Evolutionary conservation across 345 rosid species (phyloP).

Genomic region (Erodium maritimum): DNA sequence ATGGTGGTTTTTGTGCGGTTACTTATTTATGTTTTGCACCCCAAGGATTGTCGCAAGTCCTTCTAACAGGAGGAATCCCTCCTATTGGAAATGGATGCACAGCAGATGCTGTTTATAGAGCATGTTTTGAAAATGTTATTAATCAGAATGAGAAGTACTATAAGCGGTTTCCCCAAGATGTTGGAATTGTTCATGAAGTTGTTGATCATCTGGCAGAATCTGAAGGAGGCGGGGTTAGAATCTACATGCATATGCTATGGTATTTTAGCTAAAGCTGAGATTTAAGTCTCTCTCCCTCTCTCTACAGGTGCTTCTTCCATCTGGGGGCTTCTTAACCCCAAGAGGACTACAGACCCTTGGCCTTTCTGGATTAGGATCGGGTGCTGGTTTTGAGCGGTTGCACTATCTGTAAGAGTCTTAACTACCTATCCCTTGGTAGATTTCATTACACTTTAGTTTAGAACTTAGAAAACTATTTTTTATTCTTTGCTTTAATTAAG

Average conservation of each 20-base stretch:
- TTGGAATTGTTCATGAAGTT: slow-evolving; percentile 52
- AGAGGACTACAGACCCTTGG: slow-evolving; percentile 77
- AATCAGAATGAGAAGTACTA: slow-evolving; percentile 81
- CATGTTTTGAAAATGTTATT: slow-evolving; percentile 41
- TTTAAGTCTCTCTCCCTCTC: background rate
- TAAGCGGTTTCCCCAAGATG: slow-evolving; percentile 75
- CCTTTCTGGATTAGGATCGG: slow-evolving; percentile 69
- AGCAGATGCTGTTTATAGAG: slow-evolving; percentile 58
- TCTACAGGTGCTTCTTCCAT: slow-evolving; percentile 77
- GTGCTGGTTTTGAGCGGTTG: slow-evolving; percentile 81
- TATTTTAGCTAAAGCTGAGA: slow-evolving; percentile 1
- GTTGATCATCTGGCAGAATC: slow-evolving; percentile 56
- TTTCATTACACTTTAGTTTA: background rate
- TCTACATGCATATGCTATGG: slow-evolving; percentile 3
- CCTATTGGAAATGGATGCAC: slow-evolving; percentile 60
- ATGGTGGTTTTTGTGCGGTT: slow-evolving; percentile 87
- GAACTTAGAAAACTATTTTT: background rate
- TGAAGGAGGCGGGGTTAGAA: slow-evolving; percentile 75
- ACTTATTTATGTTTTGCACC: slow-evolving; percentile 88
- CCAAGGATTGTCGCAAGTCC: slow-evolving; percentile 76
- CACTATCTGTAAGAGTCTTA: slow-evolving; percentile 61
- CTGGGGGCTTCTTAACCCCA: slow-evolving; percentile 77
- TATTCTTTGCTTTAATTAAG: slow-evolving; percentile 1
- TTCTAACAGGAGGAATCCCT: slow-evolving; percentile 90
- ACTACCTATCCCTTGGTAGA: background rate